These are phyloP conservation scores for Trichoderma sp. DNA, from an alignment of 2,329 filamentous ascomycete species.

Conservation along the genomic window DNA sequence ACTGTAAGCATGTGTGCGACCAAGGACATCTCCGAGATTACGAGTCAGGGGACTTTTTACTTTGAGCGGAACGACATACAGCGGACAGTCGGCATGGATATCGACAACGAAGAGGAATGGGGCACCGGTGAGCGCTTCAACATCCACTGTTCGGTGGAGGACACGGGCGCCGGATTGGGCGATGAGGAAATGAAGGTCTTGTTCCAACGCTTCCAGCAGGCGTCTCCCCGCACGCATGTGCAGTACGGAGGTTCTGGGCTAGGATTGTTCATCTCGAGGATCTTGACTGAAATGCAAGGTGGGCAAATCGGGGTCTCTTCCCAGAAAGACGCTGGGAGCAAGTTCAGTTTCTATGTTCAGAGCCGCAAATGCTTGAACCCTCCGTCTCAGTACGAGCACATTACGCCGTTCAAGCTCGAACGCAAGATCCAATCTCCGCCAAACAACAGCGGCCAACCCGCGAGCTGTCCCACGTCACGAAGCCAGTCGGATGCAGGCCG, in stretches of 20 bases:
- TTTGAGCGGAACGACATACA: conserved; percentile 45
- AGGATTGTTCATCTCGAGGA: conserved; percentile 72
- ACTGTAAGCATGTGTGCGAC: conserved; percentile 64
- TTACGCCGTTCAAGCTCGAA: conserved; percentile 37
- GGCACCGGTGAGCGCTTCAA: conserved; percentile 68
- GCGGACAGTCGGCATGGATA: conserved; percentile 35
- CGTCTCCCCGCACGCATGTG: conserved; percentile 66
- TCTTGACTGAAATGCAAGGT: conserved; percentile 72
- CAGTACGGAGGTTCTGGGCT: conserved; percentile 70
- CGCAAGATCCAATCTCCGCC: conserved; percentile 29
- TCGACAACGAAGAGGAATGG: conserved; percentile 62
- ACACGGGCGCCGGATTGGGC: conserved; percentile 66
- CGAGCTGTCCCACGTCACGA: conserved; percentile 21
- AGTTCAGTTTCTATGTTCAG: conserved; percentile 74
- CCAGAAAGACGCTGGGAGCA: conserved; percentile 65
- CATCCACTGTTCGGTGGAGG: conserved; percentile 68
- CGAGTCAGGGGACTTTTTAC: conserved; percentile 43
- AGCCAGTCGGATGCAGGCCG: conserved; percentile 19
- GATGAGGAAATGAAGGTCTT: conserved; percentile 64
- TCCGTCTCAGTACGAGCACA: conserved; percentile 36
- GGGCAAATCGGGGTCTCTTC: conserved; percentile 74
- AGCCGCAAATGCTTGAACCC: conserved; percentile 54
- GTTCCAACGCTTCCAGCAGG: conserved; percentile 68
- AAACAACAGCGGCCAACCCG: conserved; percentile 23
- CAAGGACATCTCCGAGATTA: conserved; percentile 44